Evolutionary conservation across 208 protist species (phyloP).

Genomic region (Acanthamoeba polyphaga): DNA sequence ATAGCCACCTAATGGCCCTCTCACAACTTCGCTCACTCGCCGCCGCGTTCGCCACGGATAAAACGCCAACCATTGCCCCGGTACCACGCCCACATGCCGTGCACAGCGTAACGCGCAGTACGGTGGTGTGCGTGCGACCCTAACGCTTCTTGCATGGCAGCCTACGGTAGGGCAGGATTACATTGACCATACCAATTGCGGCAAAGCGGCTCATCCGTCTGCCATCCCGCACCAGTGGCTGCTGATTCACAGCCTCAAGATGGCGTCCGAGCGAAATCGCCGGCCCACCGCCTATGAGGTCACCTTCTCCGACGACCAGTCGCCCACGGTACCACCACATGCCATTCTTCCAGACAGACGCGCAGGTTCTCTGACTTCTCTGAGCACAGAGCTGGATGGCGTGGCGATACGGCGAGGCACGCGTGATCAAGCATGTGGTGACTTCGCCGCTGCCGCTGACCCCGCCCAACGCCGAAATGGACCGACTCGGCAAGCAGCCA

Average conservation of each 20-base stretch:
- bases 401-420: conserved; percentile 49
- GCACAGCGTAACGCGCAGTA: neutral
- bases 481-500: neutral
- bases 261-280: neutral
- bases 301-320: conserved; percentile 42
- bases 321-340: conserved; percentile 14
- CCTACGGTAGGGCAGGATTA: neutral
- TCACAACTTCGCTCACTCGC: neutral
- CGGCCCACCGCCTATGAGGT: neutral
- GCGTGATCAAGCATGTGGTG: neutral
- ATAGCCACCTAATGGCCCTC: conserved; percentile 24
- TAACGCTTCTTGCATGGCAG: neutral
- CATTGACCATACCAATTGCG: neutral
- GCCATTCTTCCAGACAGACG: neutral
- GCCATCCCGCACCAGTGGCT: conserved; percentile 29
- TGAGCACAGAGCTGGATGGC: conserved; percentile 50
- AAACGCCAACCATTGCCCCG: neutral
- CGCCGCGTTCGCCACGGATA: neutral
- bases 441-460: conserved; percentile 26
- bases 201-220: neutral
- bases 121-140: too few species aligned
- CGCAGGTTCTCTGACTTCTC: neutral
- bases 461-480: neutral
- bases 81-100: neutral
- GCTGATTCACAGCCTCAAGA: conserved; percentile 28